phyloP scores from a whole-genome alignment of 768 basidiomycete genomes.

The Phylloporus sp. region DNA sequence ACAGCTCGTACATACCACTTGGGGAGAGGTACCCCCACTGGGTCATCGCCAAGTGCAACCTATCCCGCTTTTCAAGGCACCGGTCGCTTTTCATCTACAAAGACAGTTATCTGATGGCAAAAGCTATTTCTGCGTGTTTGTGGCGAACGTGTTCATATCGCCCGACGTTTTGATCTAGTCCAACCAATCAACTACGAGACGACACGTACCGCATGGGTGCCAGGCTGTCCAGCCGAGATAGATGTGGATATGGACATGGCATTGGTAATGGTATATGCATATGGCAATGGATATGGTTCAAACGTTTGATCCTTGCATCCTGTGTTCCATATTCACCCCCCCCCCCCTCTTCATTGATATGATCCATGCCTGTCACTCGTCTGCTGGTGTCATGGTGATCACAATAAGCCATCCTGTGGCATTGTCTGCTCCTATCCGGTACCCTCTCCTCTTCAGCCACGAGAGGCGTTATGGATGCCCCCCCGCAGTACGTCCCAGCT shows the following conservation, averaged over 20 bases:
- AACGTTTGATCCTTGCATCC: constrained; percentile 10
- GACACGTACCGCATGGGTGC: constrained; percentile 13
- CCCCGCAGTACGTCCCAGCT: not conserved
- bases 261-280: too few relatives aligned
- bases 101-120: constrained; percentile 22
- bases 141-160: constrained; percentile 25
- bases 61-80: constrained; percentile 2
- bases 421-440: not conserved
- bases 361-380: not conserved
- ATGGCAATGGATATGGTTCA: constrained; percentile 5
- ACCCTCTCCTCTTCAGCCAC: not conserved
- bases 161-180: constrained; percentile 8
- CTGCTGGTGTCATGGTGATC: not conserved
- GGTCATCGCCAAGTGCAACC: constrained; percentile 15
- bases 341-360: not conserved
- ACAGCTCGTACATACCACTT: not conserved
- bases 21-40: constrained; percentile 18
- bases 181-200: constrained; percentile 1
- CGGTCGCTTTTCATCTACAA: constrained; percentile 23
- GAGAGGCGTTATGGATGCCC: not conserved
- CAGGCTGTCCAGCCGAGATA: constrained; percentile 5
- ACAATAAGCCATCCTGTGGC: not conserved
- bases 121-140: constrained; percentile 10
- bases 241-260: not conserved
- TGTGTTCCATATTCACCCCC: too few relatives aligned